Base-by-base conservation (phyloP, 345 rosid genomes). In the Crucihimalaya himalaica region DNA sequence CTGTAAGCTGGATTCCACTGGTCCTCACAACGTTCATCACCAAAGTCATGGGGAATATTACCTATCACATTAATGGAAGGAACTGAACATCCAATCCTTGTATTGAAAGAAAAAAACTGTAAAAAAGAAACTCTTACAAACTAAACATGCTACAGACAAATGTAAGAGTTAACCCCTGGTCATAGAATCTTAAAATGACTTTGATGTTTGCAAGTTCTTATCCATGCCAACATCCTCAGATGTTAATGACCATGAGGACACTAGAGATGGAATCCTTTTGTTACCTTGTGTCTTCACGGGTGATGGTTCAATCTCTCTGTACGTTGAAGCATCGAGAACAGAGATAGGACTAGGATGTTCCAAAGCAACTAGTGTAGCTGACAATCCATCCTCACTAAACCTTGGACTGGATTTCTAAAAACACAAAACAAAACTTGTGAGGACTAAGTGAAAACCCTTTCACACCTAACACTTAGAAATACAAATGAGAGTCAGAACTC, bases 321-420 rank as follows among this genome's bases (percentile, higher is more conserved):
- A 87, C 10, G 75, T 42, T 6, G 84, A 82, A 46, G 75, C 45
- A 55, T 91, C 96, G 27, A 91, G 96, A 64, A 94, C 97, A 39
- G 98, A 94, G 40, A 91, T 83, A 4, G 98, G 97, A 83, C 96
- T 94, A 20, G 84, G 93, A 79, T 91, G 88, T 74, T 91, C 97
- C 50, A 82, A 68, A 15, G 83, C 79, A 78, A 61, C 79, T 14
- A 75, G 47, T 32, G 84, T 88, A 12, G 82, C 63, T 63, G 66
- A 68, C 0, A 72, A 66, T 74, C 80, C 83, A 55, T 83, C 91
- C 58, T 91, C 87, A 66, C 79, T 81, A 42, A 81, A 48, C 63
- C 75, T 76, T 60, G 83, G 79, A 66, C 78, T 57, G 60, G 91
- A 79, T 68, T 79, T 85, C 94, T 94, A 71, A 56, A 47, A 75